Base-by-base conservation (phyloP, 805 yeast species). In the Lipomyces anomalus region DNA sequence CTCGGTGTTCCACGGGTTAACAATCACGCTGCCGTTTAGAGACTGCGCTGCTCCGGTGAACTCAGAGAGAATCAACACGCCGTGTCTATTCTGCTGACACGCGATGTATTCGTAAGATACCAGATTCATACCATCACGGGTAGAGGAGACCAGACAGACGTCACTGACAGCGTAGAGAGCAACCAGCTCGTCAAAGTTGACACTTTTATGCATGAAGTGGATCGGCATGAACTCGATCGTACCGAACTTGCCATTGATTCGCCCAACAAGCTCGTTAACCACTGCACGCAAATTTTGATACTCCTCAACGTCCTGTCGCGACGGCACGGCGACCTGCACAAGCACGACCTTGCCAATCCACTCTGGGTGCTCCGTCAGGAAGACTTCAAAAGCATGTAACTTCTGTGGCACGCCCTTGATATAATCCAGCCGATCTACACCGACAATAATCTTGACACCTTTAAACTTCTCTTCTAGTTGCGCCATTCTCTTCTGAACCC, bases 21-120 rank as follows among this genome's bases (percentile, higher is more conserved):
- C 95, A 48, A 92, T 79, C 11, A 90, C 64, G 1, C 95, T 88
- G 21, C 99, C 99, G 61, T 92, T 90, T 53, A 92, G 71, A 1
- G 95, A 84, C 67, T 92, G 99, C 1, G 98, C 97, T n/a, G 98
- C 98, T 40, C 99, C 99, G 0, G 98, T 92, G 68, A 92, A 92
- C 67, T 92, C 99, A 35, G 95, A 82, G 52, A 92, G 65, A 40
- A 92, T 84, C 56, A 92, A 72, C 2, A 88, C 79, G 6, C 99
- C 99, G 52, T 87, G 80, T 50, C 79, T 79, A 38, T 81, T 80
- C 52, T 80, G 76, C 67, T 92, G 98, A 61, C 97, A 90, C 1
- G 97, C 97, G 58, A 92, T 87, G 66, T 92, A 92, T 67, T 92
- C 99, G 64, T 87, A 94, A 43, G 90, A 79, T 36, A 94, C 98